Conservation (phyloP, 768 basidiomycete genomes). For the Leccinum arenicola region DNA sequence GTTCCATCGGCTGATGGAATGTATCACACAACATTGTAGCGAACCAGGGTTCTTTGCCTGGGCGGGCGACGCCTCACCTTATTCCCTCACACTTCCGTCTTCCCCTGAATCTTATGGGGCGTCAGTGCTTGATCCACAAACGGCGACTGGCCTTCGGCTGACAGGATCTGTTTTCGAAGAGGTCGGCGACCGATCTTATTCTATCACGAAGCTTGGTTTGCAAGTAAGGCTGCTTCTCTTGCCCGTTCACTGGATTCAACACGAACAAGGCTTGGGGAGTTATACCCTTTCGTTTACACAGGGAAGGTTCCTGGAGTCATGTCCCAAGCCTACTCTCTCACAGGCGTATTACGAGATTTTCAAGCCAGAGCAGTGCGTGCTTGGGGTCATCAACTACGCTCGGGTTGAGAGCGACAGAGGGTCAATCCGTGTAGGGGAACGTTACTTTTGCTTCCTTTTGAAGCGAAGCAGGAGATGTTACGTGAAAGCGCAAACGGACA, state of each 20-base stretch:
- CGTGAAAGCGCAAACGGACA: too few species aligned
- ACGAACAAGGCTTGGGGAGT: not conserved
- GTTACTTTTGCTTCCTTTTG: slow-evolving; percentile 12
- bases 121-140: not conserved
- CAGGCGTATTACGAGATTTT: slow-evolving; percentile 16
- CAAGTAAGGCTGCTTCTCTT: slow-evolving; percentile 11
- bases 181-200: slow-evolving; percentile 15
- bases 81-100: slow-evolving; percentile 4
- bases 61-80: slow-evolving; percentile 11
- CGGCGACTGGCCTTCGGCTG: slow-evolving; percentile 3
- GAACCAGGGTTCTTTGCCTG: slow-evolving; percentile 18
- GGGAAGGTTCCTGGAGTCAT: slow-evolving; percentile 9
- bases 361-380: slow-evolving; percentile 15
- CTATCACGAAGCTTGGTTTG: slow-evolving; percentile 14
- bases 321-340: slow-evolving; percentile 8
- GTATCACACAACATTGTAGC: slow-evolving; percentile 6
- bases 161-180: slow-evolving; percentile 16
- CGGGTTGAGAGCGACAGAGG: slow-evolving; percentile 8
- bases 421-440: slow-evolving; percentile 8
- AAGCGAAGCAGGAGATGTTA: not conserved
- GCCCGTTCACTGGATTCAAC: slow-evolving; percentile 7
- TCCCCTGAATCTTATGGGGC: slow-evolving; percentile 13
- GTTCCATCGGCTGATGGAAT: slow-evolving; percentile 10
- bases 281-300: slow-evolving; percentile 16
- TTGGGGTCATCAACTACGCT: slow-evolving; percentile 16